A percentile compares a stretch with the other conserved stretches of the same genome.
Conservation (phyloP, 306 rosid species). For the Leucaena leucocephala region DNA sequence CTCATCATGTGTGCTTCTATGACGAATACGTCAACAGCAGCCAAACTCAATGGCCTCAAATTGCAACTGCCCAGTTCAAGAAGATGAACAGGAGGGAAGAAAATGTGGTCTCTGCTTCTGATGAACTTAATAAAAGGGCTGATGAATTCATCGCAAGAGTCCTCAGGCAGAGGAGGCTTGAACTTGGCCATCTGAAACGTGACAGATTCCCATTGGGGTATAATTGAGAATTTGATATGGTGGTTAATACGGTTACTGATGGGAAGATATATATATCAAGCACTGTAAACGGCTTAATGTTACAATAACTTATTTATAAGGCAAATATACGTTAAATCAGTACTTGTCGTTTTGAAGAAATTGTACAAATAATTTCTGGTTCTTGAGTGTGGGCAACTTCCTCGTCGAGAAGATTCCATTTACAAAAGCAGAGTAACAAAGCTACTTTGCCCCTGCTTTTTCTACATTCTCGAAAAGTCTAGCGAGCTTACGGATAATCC, state of each 20-base stretch:
- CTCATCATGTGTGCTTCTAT: slow-evolving; percentile 26
- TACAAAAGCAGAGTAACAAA: background rate
- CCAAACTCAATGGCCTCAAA: slow-evolving; percentile 30
- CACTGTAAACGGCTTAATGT: background rate
- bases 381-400: background rate
- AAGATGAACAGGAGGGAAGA: background rate
- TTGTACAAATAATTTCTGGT: background rate
- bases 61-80: slow-evolving; percentile 13
- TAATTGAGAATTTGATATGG: background rate
- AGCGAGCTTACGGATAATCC: background rate
- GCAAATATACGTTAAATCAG: background rate
- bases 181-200: slow-evolving; percentile 39
- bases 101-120: slow-evolving; percentile 10
- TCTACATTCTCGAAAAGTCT: background rate
- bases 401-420: background rate
- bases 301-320: background rate
- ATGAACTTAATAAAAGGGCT: slow-evolving; percentile 55
- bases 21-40: slow-evolving; percentile 28
- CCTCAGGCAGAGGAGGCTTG: slow-evolving; percentile 49
- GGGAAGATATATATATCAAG: background rate
- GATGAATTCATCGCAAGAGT: slow-evolving; percentile 70
- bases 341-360: background rate
- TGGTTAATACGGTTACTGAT: background rate
- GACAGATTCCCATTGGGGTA: background rate
- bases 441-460: background rate